A percentile compares a stretch with the other conserved stretches of the same genome.
These are phyloP conservation scores for Suillus ampliporus DNA, from an alignment of 768 basidiomycete species.

Conservation along the genomic window DNA sequence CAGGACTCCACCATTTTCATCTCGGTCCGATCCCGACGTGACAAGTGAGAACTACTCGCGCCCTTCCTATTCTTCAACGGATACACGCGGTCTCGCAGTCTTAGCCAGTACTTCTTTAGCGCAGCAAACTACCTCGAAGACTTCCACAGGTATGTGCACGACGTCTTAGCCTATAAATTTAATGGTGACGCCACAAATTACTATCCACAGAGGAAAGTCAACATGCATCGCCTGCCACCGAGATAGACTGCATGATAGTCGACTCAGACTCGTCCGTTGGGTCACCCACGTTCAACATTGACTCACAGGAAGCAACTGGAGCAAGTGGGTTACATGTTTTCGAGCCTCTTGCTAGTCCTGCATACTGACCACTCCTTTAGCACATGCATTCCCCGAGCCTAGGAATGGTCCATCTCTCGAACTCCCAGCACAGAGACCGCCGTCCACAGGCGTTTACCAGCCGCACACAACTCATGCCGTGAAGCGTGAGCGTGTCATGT, in stretches of 20 bases:
- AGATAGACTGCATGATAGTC: background rate
- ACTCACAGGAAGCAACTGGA: background rate
- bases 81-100: background rate
- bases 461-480: background rate
- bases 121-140: background rate
- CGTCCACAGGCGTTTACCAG: background rate
- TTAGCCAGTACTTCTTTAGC: background rate
- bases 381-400: background rate
- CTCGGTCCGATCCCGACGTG: background rate
- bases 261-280: background rate
- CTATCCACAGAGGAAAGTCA: background rate
- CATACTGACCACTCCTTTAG: background rate
- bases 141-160: background rate
- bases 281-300: constrained; percentile 5
- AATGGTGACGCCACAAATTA: background rate
- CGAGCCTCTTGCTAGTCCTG: too few relatives aligned
- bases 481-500: background rate
- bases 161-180: background rate
- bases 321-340: background rate
- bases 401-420: background rate
- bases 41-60: background rate
- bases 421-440: background rate
- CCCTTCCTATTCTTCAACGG: background rate
- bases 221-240: background rate
- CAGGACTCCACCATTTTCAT: too few relatives aligned